Percentiles rank a stretch among this genome's conserved stretches.
These are phyloP conservation scores for Acacia melanoxylon DNA, from an alignment of 306 rosid genomes.

Conservation along the genomic window DNA sequence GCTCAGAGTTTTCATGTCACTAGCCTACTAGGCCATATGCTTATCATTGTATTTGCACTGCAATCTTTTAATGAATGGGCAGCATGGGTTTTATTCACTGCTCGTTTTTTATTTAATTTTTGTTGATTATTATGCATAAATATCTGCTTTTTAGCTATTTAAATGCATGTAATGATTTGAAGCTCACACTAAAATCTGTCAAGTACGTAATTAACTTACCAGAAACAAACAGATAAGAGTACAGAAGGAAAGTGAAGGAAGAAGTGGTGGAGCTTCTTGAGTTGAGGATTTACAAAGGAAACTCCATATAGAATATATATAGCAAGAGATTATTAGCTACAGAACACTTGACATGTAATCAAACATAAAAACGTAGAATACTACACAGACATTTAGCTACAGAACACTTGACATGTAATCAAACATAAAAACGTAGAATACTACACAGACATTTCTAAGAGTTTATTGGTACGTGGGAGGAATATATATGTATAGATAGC, in stretches of 20 bases:
- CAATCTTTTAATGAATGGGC: no score
- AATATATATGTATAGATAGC: not conserved
- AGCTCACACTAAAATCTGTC: not conserved
- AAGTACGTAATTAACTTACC: not conserved
- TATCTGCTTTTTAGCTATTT: no score
- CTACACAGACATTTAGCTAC: conserved; percentile 25
- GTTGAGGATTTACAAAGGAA: conserved; percentile 36
- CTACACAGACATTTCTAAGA: conserved; percentile 41
- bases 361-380: conserved; percentile 27
- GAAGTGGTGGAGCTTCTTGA: not conserved
- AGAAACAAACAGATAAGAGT: not conserved
- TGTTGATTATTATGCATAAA: no score
- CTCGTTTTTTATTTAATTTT: no score
- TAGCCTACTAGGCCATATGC: no score
- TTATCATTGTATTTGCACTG: no score
- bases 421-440: conserved; percentile 32
- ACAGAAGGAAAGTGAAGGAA: not conserved
- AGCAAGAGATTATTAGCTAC: conserved; percentile 61
- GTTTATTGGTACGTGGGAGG: conserved; percentile 23
- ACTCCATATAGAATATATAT: conserved; percentile 24
- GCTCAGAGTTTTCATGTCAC: no score
- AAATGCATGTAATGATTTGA: not conserved
- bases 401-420: not conserved
- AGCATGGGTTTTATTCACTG: no score
- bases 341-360: conserved; percentile 22